Evolutionary conservation across 495 filamentous ascomycete genomes (phyloP), one percentile per base, ranked within the genome.

Genomic region (Neurospora intermedia): DNA sequence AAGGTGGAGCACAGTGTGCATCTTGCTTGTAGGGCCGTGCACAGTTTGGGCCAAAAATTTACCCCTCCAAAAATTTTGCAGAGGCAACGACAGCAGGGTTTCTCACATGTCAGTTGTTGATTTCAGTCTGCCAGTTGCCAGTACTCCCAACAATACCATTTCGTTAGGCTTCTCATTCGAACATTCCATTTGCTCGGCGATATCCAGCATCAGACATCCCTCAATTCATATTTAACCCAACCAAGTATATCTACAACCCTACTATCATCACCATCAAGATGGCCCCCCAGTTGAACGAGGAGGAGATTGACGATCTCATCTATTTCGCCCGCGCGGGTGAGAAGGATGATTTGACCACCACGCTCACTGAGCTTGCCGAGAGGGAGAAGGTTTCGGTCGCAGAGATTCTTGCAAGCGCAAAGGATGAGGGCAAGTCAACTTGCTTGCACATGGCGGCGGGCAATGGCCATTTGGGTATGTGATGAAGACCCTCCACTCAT

Each of bases 391-490:
- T 82, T 69, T 76, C 87, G 15, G 81, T 85, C 5, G 80, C 85
- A 23, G 83, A 88, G 41, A 85, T 97, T 71, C 79, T 97, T 38
- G 76, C 83, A 41, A 86, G 87, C 41, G 90, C 91, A 13, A 87
- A 87, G 72, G 94, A 97, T 75, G 85, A 89, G 35, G 84, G 88
- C 40, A 91, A 88, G 72, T 89, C 90, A 35, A 96, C 93, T 42
- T 85, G 91, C 20, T 82, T 97, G 77, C 95, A 98, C 83, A 97
- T 93, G 87, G 93, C 93, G 1, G 88, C 92, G 43, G 95, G 92
- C 11, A 98, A 98, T 83, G 94, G 94, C 41, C 92, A 96, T 77
- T 72, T 84, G 66, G 92, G 93, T 96, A 87, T 75, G 82, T 20
- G 20, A 59, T 27, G 48, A 54, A 27, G 45, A 23, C 46, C n/a